Evolutionary conservation across 2,329 filamentous ascomycete genomes (phyloP).

Genomic region (Fusarium virguliforme): DNA sequence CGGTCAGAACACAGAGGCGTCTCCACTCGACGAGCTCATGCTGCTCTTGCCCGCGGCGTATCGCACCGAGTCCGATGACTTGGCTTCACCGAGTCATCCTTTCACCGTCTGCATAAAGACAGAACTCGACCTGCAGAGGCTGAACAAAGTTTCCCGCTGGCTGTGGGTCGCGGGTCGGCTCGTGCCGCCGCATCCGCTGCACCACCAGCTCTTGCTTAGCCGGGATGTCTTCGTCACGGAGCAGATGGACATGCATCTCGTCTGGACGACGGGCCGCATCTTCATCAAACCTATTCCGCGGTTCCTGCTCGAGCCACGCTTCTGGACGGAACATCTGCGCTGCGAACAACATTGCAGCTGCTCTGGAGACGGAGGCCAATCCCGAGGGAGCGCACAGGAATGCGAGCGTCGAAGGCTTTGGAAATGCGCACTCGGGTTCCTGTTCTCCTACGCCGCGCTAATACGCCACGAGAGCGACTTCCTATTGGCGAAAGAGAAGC

Average conservation of each 20-base stretch:
- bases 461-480: slow-evolving; percentile 58
- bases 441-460: slow-evolving; percentile 57
- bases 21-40: too few relatives aligned
- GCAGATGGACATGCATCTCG: slow-evolving; percentile 55
- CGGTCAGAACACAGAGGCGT: too few relatives aligned
- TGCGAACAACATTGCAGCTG: slow-evolving; percentile 11
- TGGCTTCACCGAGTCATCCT: too few relatives aligned
- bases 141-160: too few relatives aligned
- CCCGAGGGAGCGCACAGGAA: background rate
- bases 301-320: slow-evolving; percentile 53
- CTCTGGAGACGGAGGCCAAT: background rate
- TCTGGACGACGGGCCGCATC: slow-evolving; percentile 47
- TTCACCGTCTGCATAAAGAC: too few relatives aligned
- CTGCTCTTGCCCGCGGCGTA: too few relatives aligned
- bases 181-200: too few relatives aligned
- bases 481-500: slow-evolving; percentile 52
- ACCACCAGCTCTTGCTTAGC: too few relatives aligned
- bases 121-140: too few relatives aligned
- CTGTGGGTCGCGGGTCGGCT: too few relatives aligned
- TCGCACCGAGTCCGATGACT: too few relatives aligned
- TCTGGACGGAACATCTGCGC: slow-evolving; percentile 35
- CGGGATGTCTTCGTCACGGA: too few relatives aligned
- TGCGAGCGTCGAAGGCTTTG: background rate
- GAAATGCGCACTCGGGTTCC: slow-evolving; percentile 55
- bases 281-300: slow-evolving; percentile 57